phyloP scores from a whole-genome alignment of 2,329 filamentous ascomycete species.

The Arthrocladium fulminans region DNA sequence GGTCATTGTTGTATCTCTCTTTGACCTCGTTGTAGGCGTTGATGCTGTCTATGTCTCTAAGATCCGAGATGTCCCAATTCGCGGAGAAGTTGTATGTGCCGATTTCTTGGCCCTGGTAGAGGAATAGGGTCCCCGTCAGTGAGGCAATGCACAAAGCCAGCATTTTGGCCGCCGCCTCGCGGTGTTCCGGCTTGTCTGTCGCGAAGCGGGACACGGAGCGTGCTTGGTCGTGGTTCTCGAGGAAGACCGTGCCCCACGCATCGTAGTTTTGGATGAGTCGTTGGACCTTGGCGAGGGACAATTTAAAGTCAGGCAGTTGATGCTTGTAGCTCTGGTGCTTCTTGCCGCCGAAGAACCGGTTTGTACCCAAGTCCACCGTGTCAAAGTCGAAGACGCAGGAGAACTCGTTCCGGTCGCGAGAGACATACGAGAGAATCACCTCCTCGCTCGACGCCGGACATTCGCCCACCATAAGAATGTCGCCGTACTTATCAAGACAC shows the following conservation, averaged over 20 bases:
- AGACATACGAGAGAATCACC: conserved; percentile 47
- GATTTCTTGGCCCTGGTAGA: conserved; percentile 52
- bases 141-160: conserved; percentile 49
- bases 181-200: conserved; percentile 42
- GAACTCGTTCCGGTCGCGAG: conserved; percentile 42
- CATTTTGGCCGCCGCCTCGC: conserved; percentile 49
- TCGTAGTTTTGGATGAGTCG: conserved; percentile 42
- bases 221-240: conserved; percentile 59
- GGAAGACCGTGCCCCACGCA: conserved; percentile 57
- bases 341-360: conserved; percentile 14
- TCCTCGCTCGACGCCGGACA: conserved; percentile 41
- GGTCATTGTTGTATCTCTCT: conserved; percentile 27
- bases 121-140: conserved; percentile 46
- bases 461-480: conserved; percentile 55
- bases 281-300: conserved; percentile 50
- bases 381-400: conserved; percentile 70
- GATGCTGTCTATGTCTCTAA: conserved; percentile 24
- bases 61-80: conserved; percentile 38
- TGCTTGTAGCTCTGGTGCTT: conserved; percentile 15
- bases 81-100: conserved; percentile 47
- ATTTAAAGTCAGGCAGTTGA: conserved; percentile 42
- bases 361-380: conserved; percentile 29
- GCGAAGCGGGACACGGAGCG: conserved; percentile 49
- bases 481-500: conserved; percentile 48
- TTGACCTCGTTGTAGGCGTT: conserved; percentile 36